phyloP scores from a whole-genome alignment of 225 moss, liverwort and hornwort species.

The Asterella californica region DNA sequence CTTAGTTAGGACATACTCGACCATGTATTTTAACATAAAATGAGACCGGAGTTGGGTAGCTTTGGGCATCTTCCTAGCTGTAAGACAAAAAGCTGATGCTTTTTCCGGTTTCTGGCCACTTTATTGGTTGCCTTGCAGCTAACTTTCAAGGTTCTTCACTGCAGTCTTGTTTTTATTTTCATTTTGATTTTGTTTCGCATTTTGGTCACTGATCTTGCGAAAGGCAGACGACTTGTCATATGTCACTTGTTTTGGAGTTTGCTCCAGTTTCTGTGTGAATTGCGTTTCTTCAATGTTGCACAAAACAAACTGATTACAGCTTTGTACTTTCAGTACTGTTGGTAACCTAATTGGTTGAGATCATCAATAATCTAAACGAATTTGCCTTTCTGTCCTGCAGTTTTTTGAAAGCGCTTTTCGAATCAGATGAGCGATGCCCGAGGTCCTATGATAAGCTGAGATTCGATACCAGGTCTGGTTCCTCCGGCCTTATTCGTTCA shows the following conservation, averaged over 20 bases:
- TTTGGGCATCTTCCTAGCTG: no score
- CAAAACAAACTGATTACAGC: background rate
- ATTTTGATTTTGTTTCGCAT: no score
- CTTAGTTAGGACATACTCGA: no score
- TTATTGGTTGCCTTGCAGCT: background rate
- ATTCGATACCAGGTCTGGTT: conserved; percentile 30
- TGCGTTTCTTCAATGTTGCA: background rate
- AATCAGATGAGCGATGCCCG: conserved; percentile 31
- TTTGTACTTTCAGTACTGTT: background rate
- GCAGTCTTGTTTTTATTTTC: background rate
- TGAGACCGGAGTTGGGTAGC: no score
- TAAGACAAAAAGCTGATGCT: no score
- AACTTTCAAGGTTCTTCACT: background rate
- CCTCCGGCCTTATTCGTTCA: background rate
- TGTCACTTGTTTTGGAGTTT: background rate
- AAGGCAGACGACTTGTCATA: background rate
- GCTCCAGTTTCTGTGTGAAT: background rate
- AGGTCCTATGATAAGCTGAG: conserved; percentile 43
- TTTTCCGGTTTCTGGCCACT: no score
- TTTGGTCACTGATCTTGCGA: background rate
- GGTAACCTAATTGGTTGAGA: background rate
- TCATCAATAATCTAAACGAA: background rate
- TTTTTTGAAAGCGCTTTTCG: conserved; percentile 39
- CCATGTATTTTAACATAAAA: no score
- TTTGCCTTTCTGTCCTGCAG: conserved; percentile 1